A percentile compares a stretch with the other conserved stretches of the same genome.
phyloP scores from a whole-genome alignment of 2,329 filamentous ascomycete genomes.

The Claviceps capensis region DNA sequence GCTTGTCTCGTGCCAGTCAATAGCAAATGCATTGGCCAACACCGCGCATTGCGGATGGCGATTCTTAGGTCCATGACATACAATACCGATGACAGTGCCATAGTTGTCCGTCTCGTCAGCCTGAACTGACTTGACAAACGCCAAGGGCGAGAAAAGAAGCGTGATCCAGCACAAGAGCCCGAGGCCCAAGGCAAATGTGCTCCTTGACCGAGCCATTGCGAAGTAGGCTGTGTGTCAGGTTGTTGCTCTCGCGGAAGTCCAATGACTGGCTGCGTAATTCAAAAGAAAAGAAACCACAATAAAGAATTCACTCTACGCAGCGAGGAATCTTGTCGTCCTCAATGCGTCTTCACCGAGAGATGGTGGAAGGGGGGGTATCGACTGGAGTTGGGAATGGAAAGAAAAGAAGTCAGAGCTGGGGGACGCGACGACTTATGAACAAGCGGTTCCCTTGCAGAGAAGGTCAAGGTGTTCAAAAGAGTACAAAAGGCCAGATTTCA shows the following conservation, averaged over 20 bases:
- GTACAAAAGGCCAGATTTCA: constrained; percentile 38
- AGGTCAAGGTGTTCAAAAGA: constrained; percentile 30
- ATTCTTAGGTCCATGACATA: constrained; percentile 22
- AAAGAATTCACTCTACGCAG: constrained; percentile 13
- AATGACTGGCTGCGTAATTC: constrained; percentile 10
- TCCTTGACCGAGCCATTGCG: constrained; percentile 45
- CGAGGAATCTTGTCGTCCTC: constrained; percentile 15
- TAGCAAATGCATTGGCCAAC: background rate
- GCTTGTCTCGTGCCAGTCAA: background rate
- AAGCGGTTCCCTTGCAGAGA: constrained; percentile 15
- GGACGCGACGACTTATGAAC: constrained; percentile 24
- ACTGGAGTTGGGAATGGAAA: constrained; percentile 13
- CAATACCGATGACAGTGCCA: constrained; percentile 89
- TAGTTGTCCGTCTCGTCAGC: constrained; percentile 64
- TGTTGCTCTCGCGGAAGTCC: constrained; percentile 8
- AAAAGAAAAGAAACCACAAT: constrained; percentile 12
- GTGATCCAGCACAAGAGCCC: constrained; percentile 86
- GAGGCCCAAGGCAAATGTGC: constrained; percentile 64
- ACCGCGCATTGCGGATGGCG: background rate
- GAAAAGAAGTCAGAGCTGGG: constrained; percentile 12
- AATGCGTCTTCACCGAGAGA: constrained; percentile 16
- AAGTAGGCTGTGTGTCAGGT: constrained; percentile 9
- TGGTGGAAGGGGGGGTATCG: constrained; percentile 13
- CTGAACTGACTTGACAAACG: constrained; percentile 65
- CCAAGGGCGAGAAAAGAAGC: constrained; percentile 75